phyloP scores from a whole-genome alignment of 148 eudicot genomes.

The Spergularia bocconei region DNA sequence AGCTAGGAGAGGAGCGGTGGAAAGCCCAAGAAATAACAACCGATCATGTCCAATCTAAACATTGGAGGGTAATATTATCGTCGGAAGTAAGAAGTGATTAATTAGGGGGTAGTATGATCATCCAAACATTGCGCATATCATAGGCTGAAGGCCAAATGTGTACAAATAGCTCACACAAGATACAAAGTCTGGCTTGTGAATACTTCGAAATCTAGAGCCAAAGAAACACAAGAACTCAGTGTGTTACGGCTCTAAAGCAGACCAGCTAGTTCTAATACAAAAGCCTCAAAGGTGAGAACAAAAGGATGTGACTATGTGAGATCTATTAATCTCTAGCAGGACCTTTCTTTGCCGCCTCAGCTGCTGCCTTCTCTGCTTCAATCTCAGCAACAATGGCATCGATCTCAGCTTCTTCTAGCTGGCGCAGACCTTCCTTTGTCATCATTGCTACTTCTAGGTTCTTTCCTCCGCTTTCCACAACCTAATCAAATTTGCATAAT shows the following conservation, averaged over 20 bases:
- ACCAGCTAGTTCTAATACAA: conserved; percentile 4
- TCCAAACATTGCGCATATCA: no score
- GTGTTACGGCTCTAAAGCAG: conserved; percentile 1
- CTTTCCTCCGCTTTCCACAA: conserved; percentile 98
- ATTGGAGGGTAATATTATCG: no score
- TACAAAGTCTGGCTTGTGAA: conserved; percentile 14
- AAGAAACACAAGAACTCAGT: not conserved
- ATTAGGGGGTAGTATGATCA: no score
- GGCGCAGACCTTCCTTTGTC: conserved; percentile 82
- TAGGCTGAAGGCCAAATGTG: not conserved
- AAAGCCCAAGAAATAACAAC: no score
- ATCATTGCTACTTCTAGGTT: conserved; percentile 95
- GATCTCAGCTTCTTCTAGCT: conserved; percentile 92
- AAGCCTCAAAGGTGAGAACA: not conserved
- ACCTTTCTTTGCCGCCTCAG: conserved; percentile 74
- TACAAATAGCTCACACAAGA: conserved; percentile 10
- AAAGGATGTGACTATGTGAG: conserved; percentile 10
- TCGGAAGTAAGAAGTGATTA: no score
- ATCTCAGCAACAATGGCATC: conserved; percentile 95
- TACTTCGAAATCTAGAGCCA: conserved; percentile 3
- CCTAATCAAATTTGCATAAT: conserved; percentile 37
- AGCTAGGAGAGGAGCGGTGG: no score
- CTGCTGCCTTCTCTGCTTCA: conserved; percentile 96
- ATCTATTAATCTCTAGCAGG: conserved; percentile 61
- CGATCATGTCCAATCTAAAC: no score